These are phyloP conservation scores for Naematelia aurantialba DNA, from an alignment of 768 basidiomycete genomes.

Conservation along the genomic window DNA sequence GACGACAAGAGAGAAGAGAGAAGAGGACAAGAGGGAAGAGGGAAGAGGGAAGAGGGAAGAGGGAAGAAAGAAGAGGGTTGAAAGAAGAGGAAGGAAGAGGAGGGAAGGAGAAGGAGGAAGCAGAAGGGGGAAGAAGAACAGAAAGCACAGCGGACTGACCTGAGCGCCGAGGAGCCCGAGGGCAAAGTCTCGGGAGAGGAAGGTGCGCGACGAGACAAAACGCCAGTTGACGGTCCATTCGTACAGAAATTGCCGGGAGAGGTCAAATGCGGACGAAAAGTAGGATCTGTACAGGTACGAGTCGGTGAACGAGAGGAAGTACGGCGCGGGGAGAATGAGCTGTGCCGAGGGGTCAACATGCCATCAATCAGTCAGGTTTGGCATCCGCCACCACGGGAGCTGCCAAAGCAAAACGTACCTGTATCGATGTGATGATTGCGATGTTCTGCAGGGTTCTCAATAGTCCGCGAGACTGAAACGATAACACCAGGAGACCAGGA, in stretches of 20 bases:
- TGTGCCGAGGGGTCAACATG: too few relatives aligned
- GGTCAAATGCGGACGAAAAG: constrained; percentile 72
- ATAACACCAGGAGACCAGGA: constrained; percentile 77
- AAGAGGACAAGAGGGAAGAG: too few relatives aligned
- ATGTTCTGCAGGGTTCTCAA: constrained; percentile 23
- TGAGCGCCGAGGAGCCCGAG: constrained; percentile 66
- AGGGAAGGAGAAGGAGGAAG: too few relatives aligned
- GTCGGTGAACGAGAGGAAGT: constrained; percentile 58
- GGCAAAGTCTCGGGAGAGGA: constrained; percentile 65
- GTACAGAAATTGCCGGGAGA: constrained; percentile 82
- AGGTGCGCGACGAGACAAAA: constrained; percentile 70
- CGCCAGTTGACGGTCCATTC: constrained; percentile 99
- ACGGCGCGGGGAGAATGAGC: constrained; percentile 64
- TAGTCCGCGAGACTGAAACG: constrained; percentile 61
- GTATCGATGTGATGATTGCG: constrained; percentile 33
- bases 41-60: too few relatives aligned
- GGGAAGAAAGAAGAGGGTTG: too few relatives aligned
- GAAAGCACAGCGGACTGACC: too few relatives aligned
- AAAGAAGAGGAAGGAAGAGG: too few relatives aligned
- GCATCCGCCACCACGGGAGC: too few relatives aligned
- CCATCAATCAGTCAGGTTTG: too few relatives aligned
- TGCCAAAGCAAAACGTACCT: constrained; percentile 21
- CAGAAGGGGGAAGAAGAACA: too few relatives aligned
- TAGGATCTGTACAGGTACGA: constrained; percentile 58
- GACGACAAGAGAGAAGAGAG: too few relatives aligned